Evolutionary conservation across 257 asterid species (phyloP).

Genomic region (Lycium ferocissimum): DNA sequence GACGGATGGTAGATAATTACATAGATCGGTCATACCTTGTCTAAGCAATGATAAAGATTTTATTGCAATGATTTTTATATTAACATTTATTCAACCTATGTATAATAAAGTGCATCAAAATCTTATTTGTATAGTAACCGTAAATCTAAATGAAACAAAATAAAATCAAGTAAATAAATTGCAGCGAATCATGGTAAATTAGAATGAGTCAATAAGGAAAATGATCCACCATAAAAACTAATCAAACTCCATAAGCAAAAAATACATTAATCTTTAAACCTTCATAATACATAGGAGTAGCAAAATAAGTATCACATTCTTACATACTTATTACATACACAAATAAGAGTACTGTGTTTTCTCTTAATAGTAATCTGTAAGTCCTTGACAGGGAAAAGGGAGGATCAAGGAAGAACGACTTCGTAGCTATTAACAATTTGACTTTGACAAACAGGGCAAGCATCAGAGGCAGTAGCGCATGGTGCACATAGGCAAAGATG

Average conservation of each 20-base stretch:
- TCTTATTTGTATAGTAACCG: too few relatives aligned
- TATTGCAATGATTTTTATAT: neutral
- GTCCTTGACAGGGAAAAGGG: neutral
- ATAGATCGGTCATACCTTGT: neutral
- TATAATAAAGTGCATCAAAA: too few relatives aligned
- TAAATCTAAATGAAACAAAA: neutral
- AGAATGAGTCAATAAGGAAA: neutral
- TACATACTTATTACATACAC: neutral
- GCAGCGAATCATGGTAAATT: neutral
- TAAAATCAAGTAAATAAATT: neutral
- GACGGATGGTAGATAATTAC: too few relatives aligned
- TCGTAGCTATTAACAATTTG: slow-evolving; percentile 31
- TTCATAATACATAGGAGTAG: neutral
- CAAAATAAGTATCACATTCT: neutral
- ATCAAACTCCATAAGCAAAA: neutral
- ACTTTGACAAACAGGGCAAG: slow-evolving; percentile 55
- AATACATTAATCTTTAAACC: neutral
- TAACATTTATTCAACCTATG: neutral
- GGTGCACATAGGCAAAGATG: slow-evolving; percentile 53
- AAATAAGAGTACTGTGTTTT: neutral
- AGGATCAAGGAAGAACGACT: slow-evolving; percentile 34
- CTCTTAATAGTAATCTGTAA: neutral
- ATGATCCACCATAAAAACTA: neutral
- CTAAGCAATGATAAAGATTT: neutral
- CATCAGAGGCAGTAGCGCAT: slow-evolving; percentile 32